Evolutionary conservation across 768 basidiomycete genomes (phyloP).

Genomic region (Hypsizygus marmoreus): DNA sequence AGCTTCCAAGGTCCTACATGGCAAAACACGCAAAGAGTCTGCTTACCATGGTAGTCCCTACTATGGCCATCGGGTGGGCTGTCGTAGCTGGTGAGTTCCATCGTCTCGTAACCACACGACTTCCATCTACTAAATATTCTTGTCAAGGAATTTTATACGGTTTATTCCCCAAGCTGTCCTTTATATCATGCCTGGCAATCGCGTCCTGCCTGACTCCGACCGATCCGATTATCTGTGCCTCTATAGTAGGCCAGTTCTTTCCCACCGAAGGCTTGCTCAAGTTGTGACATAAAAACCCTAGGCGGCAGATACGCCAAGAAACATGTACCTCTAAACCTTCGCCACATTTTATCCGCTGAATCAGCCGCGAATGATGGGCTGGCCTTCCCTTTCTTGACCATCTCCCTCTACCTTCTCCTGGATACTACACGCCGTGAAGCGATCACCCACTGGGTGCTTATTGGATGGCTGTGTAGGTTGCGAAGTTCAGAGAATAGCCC

Average conservation of each 20-base stretch:
- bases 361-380: conserved; percentile 96
- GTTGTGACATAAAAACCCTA: conserved; percentile 23
- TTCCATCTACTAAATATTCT: no score
- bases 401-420: conserved; percentile 83
- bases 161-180: conserved; percentile 72
- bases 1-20: conserved; percentile 87
- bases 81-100: conserved; percentile 59
- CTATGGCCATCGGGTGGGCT: conserved; percentile 87
- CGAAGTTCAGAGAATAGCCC: no score
- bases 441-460: conserved; percentile 81
- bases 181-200: conserved; percentile 78
- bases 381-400: conserved; percentile 88
- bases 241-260: conserved; percentile 60
- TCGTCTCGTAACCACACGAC: not conserved
- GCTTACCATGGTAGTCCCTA: conserved; percentile 71
- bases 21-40: conserved; percentile 73
- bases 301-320: conserved; percentile 71
- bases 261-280: not conserved
- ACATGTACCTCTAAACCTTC: conserved; percentile 74
- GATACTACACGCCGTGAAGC: conserved; percentile 65
- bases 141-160: conserved; percentile 61
- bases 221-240: conserved; percentile 91
- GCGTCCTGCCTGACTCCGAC: conserved; percentile 92
- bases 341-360: conserved; percentile 83
- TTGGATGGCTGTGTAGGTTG: conserved; percentile 83